These are phyloP conservation scores for Sclerotiophoma versabilis DNA, from an alignment of 2,329 filamentous ascomycete genomes.

Conservation along the genomic window DNA sequence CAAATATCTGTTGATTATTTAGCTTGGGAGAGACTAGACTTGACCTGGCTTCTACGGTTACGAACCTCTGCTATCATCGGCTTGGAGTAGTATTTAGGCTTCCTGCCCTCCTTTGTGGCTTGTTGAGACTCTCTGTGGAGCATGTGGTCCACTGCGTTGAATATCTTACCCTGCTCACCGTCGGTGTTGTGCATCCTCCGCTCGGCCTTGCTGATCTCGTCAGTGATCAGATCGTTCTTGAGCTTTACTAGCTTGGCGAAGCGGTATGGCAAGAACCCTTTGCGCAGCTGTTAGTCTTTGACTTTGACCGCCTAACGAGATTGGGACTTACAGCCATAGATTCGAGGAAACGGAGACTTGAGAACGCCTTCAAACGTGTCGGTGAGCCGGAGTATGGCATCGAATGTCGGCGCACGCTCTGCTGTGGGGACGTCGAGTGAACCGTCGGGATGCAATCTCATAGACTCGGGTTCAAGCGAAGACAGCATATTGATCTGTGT, in stretches of 20 bases:
- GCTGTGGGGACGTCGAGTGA: constrained; percentile 7
- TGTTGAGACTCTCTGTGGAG: constrained; percentile 14
- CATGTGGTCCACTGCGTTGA: constrained; percentile 22
- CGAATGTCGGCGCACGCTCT: constrained; percentile 9
- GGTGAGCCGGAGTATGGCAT: constrained; percentile 14
- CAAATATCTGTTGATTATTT: constrained; percentile 35
- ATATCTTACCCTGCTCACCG: constrained; percentile 1
- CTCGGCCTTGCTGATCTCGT: constrained; percentile 14
- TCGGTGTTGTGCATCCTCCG: constrained; percentile 11
- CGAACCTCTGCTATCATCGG: constrained; percentile 20
- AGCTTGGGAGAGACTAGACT: neutral
- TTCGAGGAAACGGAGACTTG: constrained; percentile 12
- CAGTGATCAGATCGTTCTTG: constrained; percentile 1
- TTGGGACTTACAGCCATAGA: neutral
- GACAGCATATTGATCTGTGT: constrained; percentile 13
- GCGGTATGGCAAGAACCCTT: neutral
- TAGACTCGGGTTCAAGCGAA: neutral
- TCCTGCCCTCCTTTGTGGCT: constrained; percentile 8
- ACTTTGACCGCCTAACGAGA: no score
- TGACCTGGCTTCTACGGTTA: neutral
- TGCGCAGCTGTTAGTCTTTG: no score
- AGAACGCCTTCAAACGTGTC: constrained; percentile 9
- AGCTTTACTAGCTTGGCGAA: neutral
- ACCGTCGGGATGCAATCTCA: neutral
- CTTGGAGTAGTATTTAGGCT: constrained; percentile 12